Conservation (phyloP, 73 alveolate species). For the Stentor coeruleus region DNA sequence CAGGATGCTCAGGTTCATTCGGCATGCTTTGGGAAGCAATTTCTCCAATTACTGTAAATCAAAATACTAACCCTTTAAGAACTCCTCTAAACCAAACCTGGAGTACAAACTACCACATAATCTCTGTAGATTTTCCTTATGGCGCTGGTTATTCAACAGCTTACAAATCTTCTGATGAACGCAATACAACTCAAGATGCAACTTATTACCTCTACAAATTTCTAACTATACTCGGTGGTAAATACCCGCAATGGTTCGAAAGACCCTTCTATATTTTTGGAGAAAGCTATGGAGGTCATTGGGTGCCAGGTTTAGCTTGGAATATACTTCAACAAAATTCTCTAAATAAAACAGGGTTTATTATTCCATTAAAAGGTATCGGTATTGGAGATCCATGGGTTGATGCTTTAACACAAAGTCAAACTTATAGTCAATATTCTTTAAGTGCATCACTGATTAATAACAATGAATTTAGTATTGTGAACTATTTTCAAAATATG, state of each 20-base stretch:
- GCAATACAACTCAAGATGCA: neutral
- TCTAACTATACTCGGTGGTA: constrained; percentile 44
- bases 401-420: constrained; percentile 35
- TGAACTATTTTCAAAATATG: neutral
- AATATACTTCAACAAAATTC: constrained; percentile 34
- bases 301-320: constrained; percentile 64
- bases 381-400: constrained; percentile 68
- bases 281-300: constrained; percentile 86
- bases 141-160: constrained; percentile 53
- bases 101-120: constrained; percentile 48
- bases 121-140: constrained; percentile 50
- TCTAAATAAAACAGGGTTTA: constrained; percentile 2
- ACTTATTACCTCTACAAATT: constrained; percentile 24
- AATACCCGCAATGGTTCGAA: constrained; percentile 55
- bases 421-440: constrained; percentile 32
- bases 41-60: constrained; percentile 49
- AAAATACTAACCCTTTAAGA: neutral
- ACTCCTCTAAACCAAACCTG: neutral
- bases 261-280: constrained; percentile 73
- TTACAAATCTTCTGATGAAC: neutral
- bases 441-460: constrained; percentile 26
- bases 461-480: neutral
- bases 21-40: constrained; percentile 65
- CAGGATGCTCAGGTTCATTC: constrained; percentile 73
- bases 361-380: constrained; percentile 43